A percentile compares a stretch with the other conserved stretches of the same genome.
Evolutionary conservation across 2,329 filamentous ascomycete genomes (phyloP).

Genomic region (Samsoniella hepiali): DNA sequence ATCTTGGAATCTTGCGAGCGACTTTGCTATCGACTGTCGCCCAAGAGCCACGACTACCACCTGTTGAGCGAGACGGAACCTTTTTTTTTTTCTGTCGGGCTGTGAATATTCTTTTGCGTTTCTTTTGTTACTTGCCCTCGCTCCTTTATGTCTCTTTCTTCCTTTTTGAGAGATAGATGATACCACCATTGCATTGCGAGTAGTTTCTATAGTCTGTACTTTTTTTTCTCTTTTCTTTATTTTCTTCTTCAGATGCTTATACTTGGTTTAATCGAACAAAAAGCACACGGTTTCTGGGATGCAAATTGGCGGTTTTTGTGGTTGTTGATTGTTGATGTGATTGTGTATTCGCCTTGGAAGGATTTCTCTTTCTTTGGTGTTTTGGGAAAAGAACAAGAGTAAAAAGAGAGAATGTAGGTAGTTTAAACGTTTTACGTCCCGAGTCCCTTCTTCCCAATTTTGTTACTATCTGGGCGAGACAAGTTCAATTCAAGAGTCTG

Average conservation of each 20-base stretch:
- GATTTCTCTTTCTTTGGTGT: not conserved
- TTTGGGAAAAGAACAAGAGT: not conserved
- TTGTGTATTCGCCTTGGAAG: not conserved
- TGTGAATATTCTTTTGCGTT: slow-evolving; percentile 12
- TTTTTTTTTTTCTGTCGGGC: slow-evolving; percentile 18
- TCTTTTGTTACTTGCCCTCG: slow-evolving; percentile 18
- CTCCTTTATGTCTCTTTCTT: slow-evolving; percentile 22
- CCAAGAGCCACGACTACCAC: not conserved
- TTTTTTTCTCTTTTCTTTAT: slow-evolving; percentile 22
- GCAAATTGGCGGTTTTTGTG: slow-evolving; percentile 1
- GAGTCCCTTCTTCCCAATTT: not conserved
- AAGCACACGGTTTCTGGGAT: not conserved
- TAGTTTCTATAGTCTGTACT: slow-evolving; percentile 32
- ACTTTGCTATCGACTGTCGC: not conserved
- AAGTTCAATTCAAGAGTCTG: not conserved
- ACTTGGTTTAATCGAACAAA: slow-evolving; percentile 18
- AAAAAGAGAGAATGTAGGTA: not conserved
- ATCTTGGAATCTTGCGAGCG: not conserved
- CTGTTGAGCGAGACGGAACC: slow-evolving; percentile 14
- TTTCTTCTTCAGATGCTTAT: slow-evolving; percentile 21
- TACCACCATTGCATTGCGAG: slow-evolving; percentile 40
- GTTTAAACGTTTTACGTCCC: not conserved
- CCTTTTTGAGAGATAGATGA: slow-evolving; percentile 38
- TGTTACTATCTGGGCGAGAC: not conserved
- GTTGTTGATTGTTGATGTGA: not conserved